A percentile compares a stretch with the other conserved stretches of the same genome.
phyloP scores from a whole-genome alignment of 148 eudicot species.

The Vaccinium corymbosum region DNA sequence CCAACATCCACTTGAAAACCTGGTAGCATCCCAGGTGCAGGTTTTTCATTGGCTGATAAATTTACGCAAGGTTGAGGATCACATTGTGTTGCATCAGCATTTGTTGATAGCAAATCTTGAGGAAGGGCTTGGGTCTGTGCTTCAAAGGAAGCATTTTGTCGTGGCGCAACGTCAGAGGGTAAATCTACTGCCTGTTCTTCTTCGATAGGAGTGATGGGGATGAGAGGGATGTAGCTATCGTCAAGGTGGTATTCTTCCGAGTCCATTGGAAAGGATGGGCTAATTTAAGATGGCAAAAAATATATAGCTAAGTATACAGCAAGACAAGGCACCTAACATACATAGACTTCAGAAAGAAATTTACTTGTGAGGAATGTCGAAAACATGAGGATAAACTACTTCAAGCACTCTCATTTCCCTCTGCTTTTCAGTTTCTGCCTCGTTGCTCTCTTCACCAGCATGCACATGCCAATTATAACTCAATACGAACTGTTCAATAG shows the following conservation, averaged over 20 bases:
- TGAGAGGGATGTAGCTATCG: constrained; percentile 36
- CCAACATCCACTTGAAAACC: constrained; percentile 38
- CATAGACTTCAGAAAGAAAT: background rate
- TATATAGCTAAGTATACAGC: background rate
- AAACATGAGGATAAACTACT: constrained; percentile 37
- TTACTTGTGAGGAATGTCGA: constrained; percentile 52
- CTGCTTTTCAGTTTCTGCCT: constrained; percentile 33
- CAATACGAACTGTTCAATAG: constrained; percentile 39
- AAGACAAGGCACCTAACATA: background rate
- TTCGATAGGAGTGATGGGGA: constrained; percentile 56
- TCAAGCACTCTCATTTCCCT: constrained; percentile 41
- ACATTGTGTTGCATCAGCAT: background rate
- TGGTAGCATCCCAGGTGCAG: constrained; percentile 19
- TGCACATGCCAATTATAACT: constrained; percentile 47
- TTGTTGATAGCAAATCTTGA: constrained; percentile 4
- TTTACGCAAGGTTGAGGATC: constrained; percentile 19
- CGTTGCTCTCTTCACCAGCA: constrained; percentile 65
- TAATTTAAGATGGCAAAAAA: constrained; percentile 25
- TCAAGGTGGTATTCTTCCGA: constrained; percentile 30
- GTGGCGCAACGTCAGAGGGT: background rate
- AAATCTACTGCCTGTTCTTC: constrained; percentile 27
- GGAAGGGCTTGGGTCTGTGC: constrained; percentile 12
- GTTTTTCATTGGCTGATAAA: constrained; percentile 20
- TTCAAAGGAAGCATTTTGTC: constrained; percentile 10
- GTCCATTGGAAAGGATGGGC: constrained; percentile 36